Conservation (phyloP, 2,329 filamentous ascomycete species). For the Spiromastix sp. region DNA sequence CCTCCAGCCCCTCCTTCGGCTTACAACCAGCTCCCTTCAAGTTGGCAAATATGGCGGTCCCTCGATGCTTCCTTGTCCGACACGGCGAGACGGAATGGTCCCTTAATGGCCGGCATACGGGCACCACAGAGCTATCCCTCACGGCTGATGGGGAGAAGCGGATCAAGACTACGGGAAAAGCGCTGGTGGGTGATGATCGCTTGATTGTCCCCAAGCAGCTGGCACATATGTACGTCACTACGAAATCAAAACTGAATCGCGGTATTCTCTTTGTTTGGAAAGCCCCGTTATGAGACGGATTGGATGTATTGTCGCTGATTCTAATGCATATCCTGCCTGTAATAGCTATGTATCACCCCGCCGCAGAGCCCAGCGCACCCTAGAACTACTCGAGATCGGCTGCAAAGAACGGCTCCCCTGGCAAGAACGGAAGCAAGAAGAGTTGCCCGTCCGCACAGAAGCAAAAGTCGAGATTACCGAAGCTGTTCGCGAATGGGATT, state of each 20-base stretch:
- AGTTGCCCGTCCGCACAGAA: slow-evolving; percentile 36
- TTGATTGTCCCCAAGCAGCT: slow-evolving; percentile 75
- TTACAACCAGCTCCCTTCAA: no score
- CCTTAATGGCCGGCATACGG: slow-evolving; percentile 74
- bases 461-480: slow-evolving; percentile 59
- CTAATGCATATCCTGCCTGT: no score
- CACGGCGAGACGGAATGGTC: slow-evolving; percentile 97
- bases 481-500: slow-evolving; percentile 76
- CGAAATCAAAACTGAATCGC: no score
- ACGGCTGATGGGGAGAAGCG: slow-evolving; percentile 72
- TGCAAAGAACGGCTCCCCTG: slow-evolving; percentile 62
- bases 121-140: slow-evolving; percentile 73
- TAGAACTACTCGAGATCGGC: slow-evolving; percentile 73
- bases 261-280: no score
- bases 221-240: slow-evolving; percentile 64
- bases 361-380: slow-evolving; percentile 73
- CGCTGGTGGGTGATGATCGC: slow-evolving; percentile 72
- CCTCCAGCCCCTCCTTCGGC: no score
- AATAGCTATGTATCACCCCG: slow-evolving; percentile 73
- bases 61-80: slow-evolving; percentile 70
- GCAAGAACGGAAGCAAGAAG: slow-evolving; percentile 30
- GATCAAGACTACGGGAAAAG: slow-evolving; percentile 65
- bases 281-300: no score
- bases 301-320: no score
- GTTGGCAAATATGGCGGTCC: slow-evolving; percentile 38